Conservation (phyloP, 1,284 basidiomycete genomes). For the Kalmanozyma brasiliensis region DNA sequence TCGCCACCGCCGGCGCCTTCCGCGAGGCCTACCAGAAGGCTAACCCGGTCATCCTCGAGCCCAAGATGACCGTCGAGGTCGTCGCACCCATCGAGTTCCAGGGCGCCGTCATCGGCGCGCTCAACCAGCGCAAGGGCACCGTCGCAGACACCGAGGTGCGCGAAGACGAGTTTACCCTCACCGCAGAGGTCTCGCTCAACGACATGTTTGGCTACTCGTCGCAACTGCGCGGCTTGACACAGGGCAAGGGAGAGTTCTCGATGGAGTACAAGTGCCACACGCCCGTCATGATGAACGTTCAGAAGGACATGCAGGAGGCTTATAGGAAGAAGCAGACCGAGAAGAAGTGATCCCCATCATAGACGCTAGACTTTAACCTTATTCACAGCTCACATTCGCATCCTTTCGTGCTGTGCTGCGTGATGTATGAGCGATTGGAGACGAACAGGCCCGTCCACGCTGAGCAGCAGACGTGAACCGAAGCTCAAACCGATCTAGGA, state of each 20-base stretch:
- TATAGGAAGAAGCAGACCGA: conserved; percentile 60
- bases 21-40: conserved; percentile 86
- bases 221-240: conserved; percentile 84
- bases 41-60: conserved; percentile 87
- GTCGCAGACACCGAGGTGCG: conserved; percentile 96
- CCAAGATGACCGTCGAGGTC: conserved; percentile 98
- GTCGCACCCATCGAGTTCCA: conserved; percentile 97
- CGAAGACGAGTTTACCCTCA: conserved; percentile 94
- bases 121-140: conserved; percentile 92
- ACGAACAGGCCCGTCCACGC: too few relatives aligned
- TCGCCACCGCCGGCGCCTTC: conserved; percentile 91
- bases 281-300: conserved; percentile 87
- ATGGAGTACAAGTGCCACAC: conserved; percentile 89
- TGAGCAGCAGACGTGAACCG: too few relatives aligned
- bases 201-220: conserved; percentile 92
- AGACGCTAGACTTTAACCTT: background rate
- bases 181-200: conserved; percentile 91
- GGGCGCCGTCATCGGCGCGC: conserved; percentile 91
- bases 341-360: conserved; percentile 29
- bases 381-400: background rate
- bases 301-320: conserved; percentile 79
- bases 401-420: conserved; percentile 1
- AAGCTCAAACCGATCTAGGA: too few relatives aligned
- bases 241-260: conserved; percentile 73
- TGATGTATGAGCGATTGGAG: too few relatives aligned